Evolutionary conservation across 768 basidiomycete species (phyloP), one percentile per base, ranked within the genome.

Genomic region (Termitomyces sp.): DNA sequence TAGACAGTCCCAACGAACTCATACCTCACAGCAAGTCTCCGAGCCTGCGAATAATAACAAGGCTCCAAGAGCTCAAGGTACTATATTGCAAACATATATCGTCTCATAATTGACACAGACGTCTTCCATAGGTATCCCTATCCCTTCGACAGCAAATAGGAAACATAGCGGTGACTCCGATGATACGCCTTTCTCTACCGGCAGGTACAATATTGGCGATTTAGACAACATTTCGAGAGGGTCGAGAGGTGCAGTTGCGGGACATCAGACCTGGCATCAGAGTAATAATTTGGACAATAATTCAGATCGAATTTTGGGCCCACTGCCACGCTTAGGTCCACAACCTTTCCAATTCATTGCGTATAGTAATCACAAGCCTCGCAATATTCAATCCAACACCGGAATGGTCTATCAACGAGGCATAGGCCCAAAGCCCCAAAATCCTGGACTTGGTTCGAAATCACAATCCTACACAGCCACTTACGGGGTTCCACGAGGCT

Each of bases 181-280:
- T 50, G 26, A 10, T 51, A 15, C 38, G 17, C 10, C 12, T 41
- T 33, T 31, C 12, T 47, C 38, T 38, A 35, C 9, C 28, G 26
- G 31, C 23, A 37, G 49, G 31, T 35, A 47, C 14, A 47, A n/a
- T 23, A 15, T 47, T 19, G 50, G 47, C 7, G 41, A 54, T 42
- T 11, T 30, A 26, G 17, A 49, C 7, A 47, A 35, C 17, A 35
- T 12, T 35, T 33, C 44, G 31, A 50, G 38, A 21, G 55, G 51
- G 41, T 33, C 42, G 23, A 28, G 30, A 37, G 1, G 5, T 44
- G 49, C 4, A 44, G 33, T 21, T n/a, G 23, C 6, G 38, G 26
- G 50, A n/a, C 46, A 50, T 54, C 59, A 60, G 37, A 46, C 52
- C 42, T 46, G 55, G 55, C 26, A 49, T 50, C 42, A 30, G 37